phyloP scores from a whole-genome alignment of 78 protist species.

The Dictyostelium brefeldianum region DNA sequence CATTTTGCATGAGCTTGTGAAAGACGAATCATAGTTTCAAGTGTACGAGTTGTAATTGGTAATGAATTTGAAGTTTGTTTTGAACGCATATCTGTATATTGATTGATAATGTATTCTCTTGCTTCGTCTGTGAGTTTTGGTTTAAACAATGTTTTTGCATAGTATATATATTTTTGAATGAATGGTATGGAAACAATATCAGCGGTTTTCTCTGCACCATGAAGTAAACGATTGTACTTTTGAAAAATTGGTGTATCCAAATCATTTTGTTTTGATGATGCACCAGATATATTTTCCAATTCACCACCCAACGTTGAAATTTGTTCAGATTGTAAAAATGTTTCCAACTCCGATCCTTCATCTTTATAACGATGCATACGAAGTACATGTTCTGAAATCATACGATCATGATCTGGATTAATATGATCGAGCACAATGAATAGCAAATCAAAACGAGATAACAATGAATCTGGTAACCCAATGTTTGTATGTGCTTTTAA shows the following conservation, averaged over 20 bases:
- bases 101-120: background rate
- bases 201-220: conserved; percentile 14
- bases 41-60: conserved; percentile 98
- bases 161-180: conserved; percentile 87
- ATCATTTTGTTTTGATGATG: conserved; percentile 15
- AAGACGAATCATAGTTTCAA: conserved; percentile 98
- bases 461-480: conserved; percentile 99
- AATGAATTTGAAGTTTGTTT: conserved; percentile 75
- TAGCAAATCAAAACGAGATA: conserved; percentile 99
- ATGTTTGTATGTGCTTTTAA: conserved; percentile 91
- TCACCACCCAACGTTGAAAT: conserved; percentile 73
- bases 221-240: conserved; percentile 48
- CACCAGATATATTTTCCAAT: background rate
- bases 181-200: conserved; percentile 81
- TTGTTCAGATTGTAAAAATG: conserved; percentile 28
- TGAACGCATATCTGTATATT: conserved; percentile 69
- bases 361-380: conserved; percentile 90
- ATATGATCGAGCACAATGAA: conserved; percentile 95
- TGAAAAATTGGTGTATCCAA: conserved; percentile 62
- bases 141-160: conserved; percentile 47
- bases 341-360: conserved; percentile 11
- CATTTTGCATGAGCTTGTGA: conserved; percentile 98
- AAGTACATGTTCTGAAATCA: conserved; percentile 93
- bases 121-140: conserved; percentile 88
- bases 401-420: conserved; percentile 84